phyloP scores from a whole-genome alignment of 139 green algal genomes.

The Chlamydomonas sphaeroides region DNA sequence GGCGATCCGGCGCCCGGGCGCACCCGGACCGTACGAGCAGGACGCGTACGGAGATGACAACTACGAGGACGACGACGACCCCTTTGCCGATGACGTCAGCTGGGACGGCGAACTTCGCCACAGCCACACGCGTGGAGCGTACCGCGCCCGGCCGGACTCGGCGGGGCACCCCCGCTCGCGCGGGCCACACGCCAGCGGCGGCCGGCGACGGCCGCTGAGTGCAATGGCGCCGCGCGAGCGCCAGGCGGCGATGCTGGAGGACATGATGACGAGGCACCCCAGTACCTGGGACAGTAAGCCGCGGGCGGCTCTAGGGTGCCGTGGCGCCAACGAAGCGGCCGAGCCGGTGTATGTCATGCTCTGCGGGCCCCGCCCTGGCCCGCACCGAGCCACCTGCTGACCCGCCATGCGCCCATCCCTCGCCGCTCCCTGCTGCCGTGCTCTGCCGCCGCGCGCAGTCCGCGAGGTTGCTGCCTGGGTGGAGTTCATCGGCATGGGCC shows the following conservation, averaged over 20 bases:
- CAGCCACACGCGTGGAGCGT: not conserved
- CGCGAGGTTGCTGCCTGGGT: constrained; percentile 75
- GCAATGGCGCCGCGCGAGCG: constrained; percentile 29
- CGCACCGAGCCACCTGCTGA: no score
- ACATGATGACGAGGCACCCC: constrained; percentile 44
- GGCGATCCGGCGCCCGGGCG: not conserved
- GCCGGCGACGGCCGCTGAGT: not conserved
- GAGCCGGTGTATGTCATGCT: no score
- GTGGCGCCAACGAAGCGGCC: no score
- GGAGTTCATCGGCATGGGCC: constrained; percentile 71
- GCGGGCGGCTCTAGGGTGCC: no score
- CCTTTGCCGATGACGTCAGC: constrained; percentile 21
- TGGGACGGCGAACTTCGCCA: constrained; percentile 18
- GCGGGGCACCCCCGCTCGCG: constrained; percentile 3
- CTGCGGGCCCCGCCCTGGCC: no score
- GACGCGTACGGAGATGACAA: constrained; percentile 5
- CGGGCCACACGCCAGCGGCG: not conserved
- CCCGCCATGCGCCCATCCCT: no score
- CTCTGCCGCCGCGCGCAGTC: no score
- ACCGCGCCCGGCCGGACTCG: not conserved
- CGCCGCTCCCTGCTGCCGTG: no score
- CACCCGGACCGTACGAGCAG: not conserved
- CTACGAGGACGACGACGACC: constrained; percentile 6
- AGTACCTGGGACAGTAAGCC: constrained; percentile 47
- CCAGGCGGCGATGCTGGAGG: constrained; percentile 29